Percentiles rank a stretch among this genome's conserved stretches.
phyloP scores from a whole-genome alignment of 2,329 filamentous ascomycete species.

The Alternaria brassicicola region DNA sequence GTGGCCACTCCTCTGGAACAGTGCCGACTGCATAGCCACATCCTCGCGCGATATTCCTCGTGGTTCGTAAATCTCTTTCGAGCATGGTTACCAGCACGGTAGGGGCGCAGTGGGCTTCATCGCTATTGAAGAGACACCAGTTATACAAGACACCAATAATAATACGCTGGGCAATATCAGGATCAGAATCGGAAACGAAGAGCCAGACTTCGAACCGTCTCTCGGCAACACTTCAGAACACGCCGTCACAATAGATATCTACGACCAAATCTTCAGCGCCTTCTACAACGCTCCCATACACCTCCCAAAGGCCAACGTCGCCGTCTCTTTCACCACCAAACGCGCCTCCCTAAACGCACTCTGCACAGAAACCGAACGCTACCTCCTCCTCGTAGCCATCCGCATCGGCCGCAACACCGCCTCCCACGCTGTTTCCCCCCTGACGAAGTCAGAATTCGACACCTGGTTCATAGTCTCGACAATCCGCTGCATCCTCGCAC shows the following conservation, averaged over 20 bases:
- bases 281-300: constrained; percentile 32
- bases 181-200: neutral
- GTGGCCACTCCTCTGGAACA: neutral
- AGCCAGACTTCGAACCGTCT: neutral
- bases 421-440: constrained; percentile 1
- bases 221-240: neutral
- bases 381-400: constrained; percentile 35
- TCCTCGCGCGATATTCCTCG: constrained; percentile 16
- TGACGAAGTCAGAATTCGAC: constrained; percentile 12
- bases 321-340: constrained; percentile 31
- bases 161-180: neutral
- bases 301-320: constrained; percentile 21
- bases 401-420: neutral
- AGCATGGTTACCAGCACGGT: neutral
- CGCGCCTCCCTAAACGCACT: constrained; percentile 28
- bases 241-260: neutral
- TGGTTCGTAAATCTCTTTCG: constrained; percentile 18
- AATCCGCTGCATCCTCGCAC: constrained; percentile 39
- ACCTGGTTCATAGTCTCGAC: constrained; percentile 40
- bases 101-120: neutral
- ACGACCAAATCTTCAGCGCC: constrained; percentile 32
- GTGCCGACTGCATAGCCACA: constrained; percentile 22
- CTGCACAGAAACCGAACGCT: constrained; percentile 26
- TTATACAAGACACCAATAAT: neutral
- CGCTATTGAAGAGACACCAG: neutral